Base-by-base conservation (phyloP, 192 early-diverging fungal species). In the Mortierella claussenii region DNA sequence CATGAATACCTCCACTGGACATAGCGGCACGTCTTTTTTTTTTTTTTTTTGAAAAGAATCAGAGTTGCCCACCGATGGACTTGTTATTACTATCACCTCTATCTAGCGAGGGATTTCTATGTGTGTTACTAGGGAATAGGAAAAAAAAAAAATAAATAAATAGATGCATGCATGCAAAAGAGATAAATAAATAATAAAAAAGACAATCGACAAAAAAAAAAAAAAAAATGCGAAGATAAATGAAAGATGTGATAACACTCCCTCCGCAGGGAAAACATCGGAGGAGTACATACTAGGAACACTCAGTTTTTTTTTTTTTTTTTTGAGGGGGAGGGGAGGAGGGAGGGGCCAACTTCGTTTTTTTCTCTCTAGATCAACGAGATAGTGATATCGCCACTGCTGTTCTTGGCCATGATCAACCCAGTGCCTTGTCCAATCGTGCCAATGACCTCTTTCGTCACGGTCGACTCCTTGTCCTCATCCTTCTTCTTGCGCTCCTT, bases 381-480 rank as follows among this genome's bases (percentile, higher is more conserved):
- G 17, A 76, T 7, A 26, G 59, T 37, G 11, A 76, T 76, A 45
- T 76, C 73, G 8, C 73, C 73, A 62, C 64, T 67, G 50, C 59
- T 60, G 65, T 76, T 76, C 65, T 76, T 76, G 58, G 37, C 64
- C 63, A 76, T 76, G 42, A 76, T 23, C 32, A 76, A 8, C 0
- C 73, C 73, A 23, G 52, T 2, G 7, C 73, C 73, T 2, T 76
- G 63, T 20, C 73, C 73, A 30, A 76, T 67, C 3, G 53, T 55
- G 4, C 73, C 73, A 62, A 76, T 76, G 13, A 76, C 9, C 53
- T 76, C 73, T n/a, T 53, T 65, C 2, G 65, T 67, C n/a, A 62
- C 37, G 4, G 45, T 23, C 33, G 45, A 31, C 2, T 76, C 59
- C 40, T 74, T 59, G 0, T 61, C 59, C 6, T 69, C 68, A 20